Percentiles rank a stretch among this genome's conserved stretches.
phyloP scores from a whole-genome alignment of 2,329 filamentous ascomycete species.

The Zymoseptoria tritici region DNA sequence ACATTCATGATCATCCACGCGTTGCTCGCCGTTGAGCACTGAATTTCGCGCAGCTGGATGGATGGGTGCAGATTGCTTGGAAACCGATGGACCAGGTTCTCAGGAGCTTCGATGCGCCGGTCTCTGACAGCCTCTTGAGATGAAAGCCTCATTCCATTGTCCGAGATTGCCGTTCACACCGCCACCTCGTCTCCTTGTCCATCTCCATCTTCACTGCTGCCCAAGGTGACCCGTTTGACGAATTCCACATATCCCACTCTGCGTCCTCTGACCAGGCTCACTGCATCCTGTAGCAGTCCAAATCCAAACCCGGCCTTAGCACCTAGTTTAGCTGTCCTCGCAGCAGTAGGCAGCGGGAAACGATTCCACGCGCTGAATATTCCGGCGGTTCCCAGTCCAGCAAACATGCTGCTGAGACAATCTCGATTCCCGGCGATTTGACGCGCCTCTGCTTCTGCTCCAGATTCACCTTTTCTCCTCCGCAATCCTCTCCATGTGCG shows the following conservation, averaged over 20 bases:
- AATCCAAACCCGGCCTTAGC: conserved; percentile 71
- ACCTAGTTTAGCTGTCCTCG: conserved; percentile 66
- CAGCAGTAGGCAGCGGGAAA: conserved; percentile 60
- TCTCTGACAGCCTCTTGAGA: not conserved
- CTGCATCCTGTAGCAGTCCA: conserved; percentile 70
- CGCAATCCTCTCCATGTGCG: conserved; percentile 30
- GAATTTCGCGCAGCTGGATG: not conserved
- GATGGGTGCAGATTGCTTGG: not conserved
- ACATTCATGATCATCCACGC: not conserved
- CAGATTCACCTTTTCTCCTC: conserved; percentile 27
- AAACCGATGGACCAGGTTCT: not conserved
- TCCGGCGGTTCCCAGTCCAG: conserved; percentile 76
- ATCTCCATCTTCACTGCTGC: conserved; percentile 4
- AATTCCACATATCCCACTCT: conserved; percentile 69
- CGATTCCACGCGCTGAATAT: conserved; percentile 79
- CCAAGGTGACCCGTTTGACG: conserved; percentile 24
- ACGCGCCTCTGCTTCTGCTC: conserved; percentile 32
- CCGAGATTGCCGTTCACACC: not conserved
- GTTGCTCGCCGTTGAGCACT: not conserved
- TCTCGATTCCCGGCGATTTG: conserved; percentile 49
- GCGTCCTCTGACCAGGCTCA: conserved; percentile 63
- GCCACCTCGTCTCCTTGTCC: not conserved
- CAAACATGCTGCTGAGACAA: conserved; percentile 71
- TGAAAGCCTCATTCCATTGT: not conserved
- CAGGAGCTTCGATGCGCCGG: not conserved